Base-by-base conservation (phyloP, 805 yeast species). In the Monosporozyma aerobia region DNA sequence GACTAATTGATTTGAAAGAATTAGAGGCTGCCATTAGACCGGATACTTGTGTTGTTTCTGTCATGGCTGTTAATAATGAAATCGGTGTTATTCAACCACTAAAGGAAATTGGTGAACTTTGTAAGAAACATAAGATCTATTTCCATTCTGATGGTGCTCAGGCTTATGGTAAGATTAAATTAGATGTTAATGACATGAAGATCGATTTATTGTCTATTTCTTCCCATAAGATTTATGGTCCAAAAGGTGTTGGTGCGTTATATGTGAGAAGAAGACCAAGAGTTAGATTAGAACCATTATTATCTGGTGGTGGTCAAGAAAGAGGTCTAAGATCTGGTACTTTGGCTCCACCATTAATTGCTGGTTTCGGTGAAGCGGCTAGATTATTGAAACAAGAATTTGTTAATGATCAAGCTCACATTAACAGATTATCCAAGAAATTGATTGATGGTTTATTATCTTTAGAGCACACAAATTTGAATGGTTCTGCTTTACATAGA, bases 91-190 rank as follows among this genome's bases (percentile, higher is more conserved):
- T 90, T 64, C 99, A 94, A 75, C 98, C 98, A 10, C 74, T 94
- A 53, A 94, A 88, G 63, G 96, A 90, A 69, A 94, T 94, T 62
- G 99, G 99, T 48, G 72, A 76, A 52, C 76, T 94, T 53, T 94
- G 99, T 73, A 79, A 90, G 58, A 79, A 82, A 60, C 76, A 88
- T 68, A 94, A 94, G 74, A 85, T 94, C 43, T 94, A 90, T 65
- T 94, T 94, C 84, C 99, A 94, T 73, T 85, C 98, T 10, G 99
- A 94, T 68, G 95, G 87, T 53, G 99, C 99, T 14, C 99, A 94
- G 73, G 98, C 96, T 3, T 88, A 83, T 66, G 99, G 99, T 56
- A 94, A 94, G 71, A 81, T 94, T 53, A 88, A 89, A 53, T 72
- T 94, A 52, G 97, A 94, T 67, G 99, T 94, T 56, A 90, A 94